Percentiles rank a stretch among this genome's conserved stretches.
These are phyloP conservation scores for Coprinellus aureogranulatus DNA, from an alignment of 768 basidiomycete genomes.

Conservation along the genomic window DNA sequence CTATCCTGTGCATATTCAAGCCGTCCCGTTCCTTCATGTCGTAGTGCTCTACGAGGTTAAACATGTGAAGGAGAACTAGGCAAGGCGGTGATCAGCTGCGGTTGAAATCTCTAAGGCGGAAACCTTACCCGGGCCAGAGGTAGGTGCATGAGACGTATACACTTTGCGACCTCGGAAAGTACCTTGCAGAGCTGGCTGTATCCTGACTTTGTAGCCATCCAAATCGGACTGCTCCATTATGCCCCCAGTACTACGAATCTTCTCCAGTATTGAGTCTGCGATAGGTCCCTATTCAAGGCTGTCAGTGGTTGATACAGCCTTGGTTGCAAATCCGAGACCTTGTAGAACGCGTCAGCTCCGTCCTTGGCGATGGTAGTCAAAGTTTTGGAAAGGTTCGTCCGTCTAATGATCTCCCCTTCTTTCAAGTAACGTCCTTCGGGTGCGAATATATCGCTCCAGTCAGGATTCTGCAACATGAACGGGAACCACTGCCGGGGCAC, in stretches of 20 bases:
- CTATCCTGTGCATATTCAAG: slow-evolving; percentile 71
- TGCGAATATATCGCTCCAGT: slow-evolving; percentile 84
- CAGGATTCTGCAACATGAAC: slow-evolving; percentile 63
- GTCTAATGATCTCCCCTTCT: slow-evolving; percentile 71
- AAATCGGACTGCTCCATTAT: slow-evolving; percentile 78
- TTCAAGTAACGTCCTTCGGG: slow-evolving; percentile 67
- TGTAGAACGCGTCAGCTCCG: slow-evolving; percentile 83
- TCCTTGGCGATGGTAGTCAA: slow-evolving; percentile 69
- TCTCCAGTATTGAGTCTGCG: slow-evolving; percentile 73
- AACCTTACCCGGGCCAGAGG: slow-evolving; percentile 66
- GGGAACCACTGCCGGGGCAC: slow-evolving; percentile 36
- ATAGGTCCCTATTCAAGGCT: slow-evolving; percentile 60
- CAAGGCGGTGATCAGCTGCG: background rate
- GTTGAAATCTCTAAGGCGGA: background rate
- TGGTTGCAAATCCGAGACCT: slow-evolving; percentile 36
- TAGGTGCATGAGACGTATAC: slow-evolving; percentile 83
- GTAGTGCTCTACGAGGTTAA: slow-evolving; percentile 88
- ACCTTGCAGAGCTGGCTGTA: slow-evolving; percentile 72
- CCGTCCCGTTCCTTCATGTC: slow-evolving; percentile 51
- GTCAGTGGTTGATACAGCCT: background rate
- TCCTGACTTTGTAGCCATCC: slow-evolving; percentile 62
- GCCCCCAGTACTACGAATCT: slow-evolving; percentile 71
- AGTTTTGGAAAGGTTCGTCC: slow-evolving; percentile 76
- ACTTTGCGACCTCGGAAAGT: slow-evolving; percentile 75
- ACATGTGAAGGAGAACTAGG: slow-evolving; percentile 78